Evolutionary conservation across 2,329 filamentous ascomycete genomes (phyloP), one percentile per base, ranked within the genome.

Genomic region (Cyphellophora attinorum): DNA sequence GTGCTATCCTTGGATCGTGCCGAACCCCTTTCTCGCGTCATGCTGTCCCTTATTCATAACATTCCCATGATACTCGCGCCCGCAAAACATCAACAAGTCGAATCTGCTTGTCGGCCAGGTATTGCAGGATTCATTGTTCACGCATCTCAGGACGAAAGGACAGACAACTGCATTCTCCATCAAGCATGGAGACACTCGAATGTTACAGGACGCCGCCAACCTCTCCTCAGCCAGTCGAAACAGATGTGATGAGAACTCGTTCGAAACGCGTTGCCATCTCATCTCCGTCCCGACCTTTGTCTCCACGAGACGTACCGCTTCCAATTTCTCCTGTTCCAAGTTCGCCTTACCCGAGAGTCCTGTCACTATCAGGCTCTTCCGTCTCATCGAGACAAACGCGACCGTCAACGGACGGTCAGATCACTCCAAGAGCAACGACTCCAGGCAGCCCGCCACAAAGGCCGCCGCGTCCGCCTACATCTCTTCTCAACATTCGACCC

Each of bases 381-480:
- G 38, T 35, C 10, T 36, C 32, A 11, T 15, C 30, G 11, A 23
- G 16, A 17, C 39, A 27, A n/a, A 17, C 16, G n/a, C 33, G 36
- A 18, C 21, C n/a, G 21, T 25, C 21, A n/a, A 25, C 8, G 21
- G 21, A 25, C n/a, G n/a, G n/a, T n/a, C n/a, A 8, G 5, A 14
- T 10, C 12, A 11, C 29, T 16, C 21, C 34, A 28, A 29, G 16
- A 13, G 16, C 28, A 19, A 15, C 12, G 13, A 16, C 34, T 14
- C 40, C 41, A 23, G 12, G 29, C 5, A 31, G 15, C 11, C 29
- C 29, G 5, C 46, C 44, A 25, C 31, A 31, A 13, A 39, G 46
- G n/a, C 44, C 44, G 11, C 40, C 46, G 6, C 39, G 46, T 19
- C 46, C 46, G n/a, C 38, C 39, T 16, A 42, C 32, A 3, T 45